phyloP scores from a whole-genome alignment of 129 eudicot genomes.

The Kitagawia praeruptora region DNA sequence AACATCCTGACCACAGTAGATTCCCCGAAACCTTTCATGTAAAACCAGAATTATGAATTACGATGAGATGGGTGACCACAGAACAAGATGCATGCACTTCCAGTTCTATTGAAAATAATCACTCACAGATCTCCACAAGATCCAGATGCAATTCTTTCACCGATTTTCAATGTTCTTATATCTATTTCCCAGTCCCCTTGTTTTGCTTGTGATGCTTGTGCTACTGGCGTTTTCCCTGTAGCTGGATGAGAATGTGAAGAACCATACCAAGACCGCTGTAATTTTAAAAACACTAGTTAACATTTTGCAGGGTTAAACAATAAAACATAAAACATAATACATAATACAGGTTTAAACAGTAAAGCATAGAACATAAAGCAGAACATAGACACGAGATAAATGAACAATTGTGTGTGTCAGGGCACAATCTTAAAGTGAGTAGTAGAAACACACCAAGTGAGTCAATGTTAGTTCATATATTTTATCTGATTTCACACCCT shows the following conservation, averaged over 20 bases:
- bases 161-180: constrained; percentile 53
- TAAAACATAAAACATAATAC: not conserved
- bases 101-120: not conserved
- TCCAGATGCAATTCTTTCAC: constrained; percentile 71
- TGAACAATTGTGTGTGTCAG: constrained; percentile 8
- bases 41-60: constrained; percentile 9
- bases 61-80: not conserved
- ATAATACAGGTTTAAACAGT: not conserved
- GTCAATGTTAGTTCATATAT: not conserved
- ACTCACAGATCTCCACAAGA: constrained; percentile 89
- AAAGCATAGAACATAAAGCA: not conserved
- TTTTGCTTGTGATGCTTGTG: constrained; percentile 21
- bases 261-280: constrained; percentile 64
- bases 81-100: not conserved
- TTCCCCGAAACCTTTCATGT: constrained; percentile 65
- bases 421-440: not conserved
- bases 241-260: constrained; percentile 44
- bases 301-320: not conserved
- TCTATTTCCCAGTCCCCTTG: constrained; percentile 70
- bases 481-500: too few relatives aligned
- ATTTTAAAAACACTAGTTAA: not conserved
- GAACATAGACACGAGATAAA: not conserved
- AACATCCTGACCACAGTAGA: constrained; percentile 73
- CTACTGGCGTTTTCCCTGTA: constrained; percentile 29
- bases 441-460: not conserved